Conservation (phyloP, 1,139 yeast species). For the Hyphopichia burtonii region DNA sequence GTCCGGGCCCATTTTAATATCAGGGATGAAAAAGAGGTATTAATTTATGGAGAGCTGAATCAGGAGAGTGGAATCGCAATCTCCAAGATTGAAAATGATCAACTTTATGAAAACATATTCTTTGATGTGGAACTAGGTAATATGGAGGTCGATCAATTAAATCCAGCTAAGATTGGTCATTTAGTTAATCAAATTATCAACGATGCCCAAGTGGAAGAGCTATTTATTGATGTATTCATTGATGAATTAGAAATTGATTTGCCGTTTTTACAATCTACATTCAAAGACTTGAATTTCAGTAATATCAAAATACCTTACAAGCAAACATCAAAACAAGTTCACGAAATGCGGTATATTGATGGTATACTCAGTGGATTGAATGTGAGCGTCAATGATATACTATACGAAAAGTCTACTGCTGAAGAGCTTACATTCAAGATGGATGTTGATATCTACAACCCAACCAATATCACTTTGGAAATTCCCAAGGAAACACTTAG, state of each 20-base stretch:
- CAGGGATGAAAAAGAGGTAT: slow-evolving; percentile 4
- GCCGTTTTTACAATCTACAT: slow-evolving; percentile 17
- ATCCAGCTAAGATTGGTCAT: slow-evolving; percentile 15
- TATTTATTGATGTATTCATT: slow-evolving; percentile 15
- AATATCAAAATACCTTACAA: not conserved
- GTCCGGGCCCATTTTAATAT: slow-evolving; percentile 13
- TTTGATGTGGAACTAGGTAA: slow-evolving; percentile 9
- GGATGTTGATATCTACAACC: slow-evolving; percentile 39
- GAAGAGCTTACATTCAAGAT: slow-evolving; percentile 19
- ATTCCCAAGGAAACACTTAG: slow-evolving; percentile 18
- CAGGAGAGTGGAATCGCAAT: slow-evolving; percentile 10
- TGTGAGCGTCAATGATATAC: slow-evolving; percentile 21
- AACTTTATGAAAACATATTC: slow-evolving; percentile 5
- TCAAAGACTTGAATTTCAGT: slow-evolving; percentile 14
- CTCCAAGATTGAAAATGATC: not conserved
- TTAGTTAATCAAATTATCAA: slow-evolving; percentile 13
- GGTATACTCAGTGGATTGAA: slow-evolving; percentile 16
- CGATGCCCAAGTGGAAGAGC: not conserved
- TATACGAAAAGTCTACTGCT: slow-evolving; percentile 22
- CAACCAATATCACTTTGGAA: slow-evolving; percentile 25
- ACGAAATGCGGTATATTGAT: slow-evolving; percentile 3
- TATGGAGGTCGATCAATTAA: slow-evolving; percentile 12
- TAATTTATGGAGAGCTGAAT: slow-evolving; percentile 11
- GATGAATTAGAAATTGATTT: slow-evolving; percentile 19
- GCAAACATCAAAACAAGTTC: not conserved